phyloP scores from a whole-genome alignment of 306 rosid species.

The Trifolium dubium region DNA sequence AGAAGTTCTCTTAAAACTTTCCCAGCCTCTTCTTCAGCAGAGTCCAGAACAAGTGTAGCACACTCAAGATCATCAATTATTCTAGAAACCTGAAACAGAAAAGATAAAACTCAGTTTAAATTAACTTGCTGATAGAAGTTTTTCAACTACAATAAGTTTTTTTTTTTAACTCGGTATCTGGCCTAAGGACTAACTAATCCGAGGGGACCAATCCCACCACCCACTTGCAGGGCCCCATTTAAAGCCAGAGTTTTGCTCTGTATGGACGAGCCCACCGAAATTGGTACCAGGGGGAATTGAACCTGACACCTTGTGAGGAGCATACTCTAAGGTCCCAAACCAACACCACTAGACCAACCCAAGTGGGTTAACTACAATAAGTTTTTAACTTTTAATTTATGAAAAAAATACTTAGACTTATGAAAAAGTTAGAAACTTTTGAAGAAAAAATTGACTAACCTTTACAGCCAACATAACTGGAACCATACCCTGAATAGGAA shows the following conservation, averaged over 20 bases:
- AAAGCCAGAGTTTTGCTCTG: too few relatives aligned
- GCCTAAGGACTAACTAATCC: too few relatives aligned
- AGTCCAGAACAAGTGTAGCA: constrained; percentile 58
- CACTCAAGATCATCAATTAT: constrained; percentile 69
- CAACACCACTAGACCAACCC: too few relatives aligned
- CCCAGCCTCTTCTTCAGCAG: constrained; percentile 81
- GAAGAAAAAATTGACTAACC: constrained; percentile 55
- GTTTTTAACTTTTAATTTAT: not conserved
- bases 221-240: too few relatives aligned
- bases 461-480: constrained; percentile 66
- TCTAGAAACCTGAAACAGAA: constrained; percentile 70
- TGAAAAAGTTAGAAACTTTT: not conserved
- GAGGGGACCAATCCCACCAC: too few relatives aligned
- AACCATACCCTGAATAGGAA: constrained; percentile 71
- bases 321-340: too few relatives aligned
- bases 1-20: constrained; percentile 62
- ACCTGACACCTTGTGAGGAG: too few relatives aligned
- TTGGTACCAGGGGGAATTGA: too few relatives aligned
- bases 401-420: not conserved
- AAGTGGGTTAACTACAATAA: not conserved
- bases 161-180: not conserved
- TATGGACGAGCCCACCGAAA: too few relatives aligned
- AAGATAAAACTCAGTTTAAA: constrained; percentile 37
- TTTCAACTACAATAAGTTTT: not conserved
- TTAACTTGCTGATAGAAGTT: not conserved